Evolutionary conservation across 2,329 filamentous ascomycete genomes (phyloP), one percentile per base, ranked within the genome.

Genomic region (Tympanopsis confertula): DNA sequence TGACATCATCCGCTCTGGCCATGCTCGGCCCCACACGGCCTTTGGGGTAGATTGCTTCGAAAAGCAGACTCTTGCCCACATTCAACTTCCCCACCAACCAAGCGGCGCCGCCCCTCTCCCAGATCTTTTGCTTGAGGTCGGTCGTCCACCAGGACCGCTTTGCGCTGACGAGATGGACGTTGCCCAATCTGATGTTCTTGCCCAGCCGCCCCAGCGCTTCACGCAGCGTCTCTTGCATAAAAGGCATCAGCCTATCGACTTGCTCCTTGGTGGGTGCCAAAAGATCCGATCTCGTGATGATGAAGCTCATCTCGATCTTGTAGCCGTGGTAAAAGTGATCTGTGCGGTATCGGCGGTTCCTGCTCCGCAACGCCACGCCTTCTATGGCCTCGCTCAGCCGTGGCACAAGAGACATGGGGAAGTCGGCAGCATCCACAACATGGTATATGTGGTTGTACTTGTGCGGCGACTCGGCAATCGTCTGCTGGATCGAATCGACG

Each of bases 61-160:
- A 94, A 2, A 98, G 71, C 51, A 82, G 82, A 49, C 89, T 96
- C 61, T 98, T 98, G 18, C 91, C 93, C 2, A 96, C 93, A 52
- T 98, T 98, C 44, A 87, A 86, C 58, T 94, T 96, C n/a, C 91
- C 91, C 3, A 98, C 83, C 68, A 98, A 80, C 89, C 91, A 98
- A 13, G 84, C 81, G 13, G 80, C 91, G 4, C 89, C 89, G 3
- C 86, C 87, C 36, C 85, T 74, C 32, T 78, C 63, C 71, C 78
- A 88, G 35, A 98, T 87, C 35, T 88, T 81, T 47, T 94, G 80
- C 56, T 86, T 94, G 39, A 98, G 63, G 36, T 82, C 68, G 46
- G 74, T 82, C 0, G 88, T 94, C 86, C 89, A 95, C 91, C 93
- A 98, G 7, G 74, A 73, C 41, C 85, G 70, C 51, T 83, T 83